Evolutionary conservation across 768 basidiomycete genomes (phyloP).

Genomic region (Podaxis carcinomalis): DNA sequence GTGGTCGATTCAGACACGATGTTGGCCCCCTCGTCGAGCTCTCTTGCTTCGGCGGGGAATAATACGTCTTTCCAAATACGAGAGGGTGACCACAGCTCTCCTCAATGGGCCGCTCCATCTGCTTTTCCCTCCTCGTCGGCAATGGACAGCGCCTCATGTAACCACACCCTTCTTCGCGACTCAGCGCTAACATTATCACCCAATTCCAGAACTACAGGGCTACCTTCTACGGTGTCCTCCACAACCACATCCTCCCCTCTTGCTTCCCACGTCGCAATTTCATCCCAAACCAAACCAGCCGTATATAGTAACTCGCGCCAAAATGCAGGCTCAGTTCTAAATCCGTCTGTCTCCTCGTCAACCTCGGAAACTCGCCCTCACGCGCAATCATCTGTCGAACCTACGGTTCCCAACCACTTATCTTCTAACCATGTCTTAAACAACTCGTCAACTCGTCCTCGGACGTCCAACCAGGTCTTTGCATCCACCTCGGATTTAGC

Average conservation of each 20-base stretch:
- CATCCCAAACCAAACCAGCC: conserved; percentile 29
- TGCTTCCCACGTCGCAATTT: conserved; percentile 46
- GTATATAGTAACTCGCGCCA: conserved; percentile 31
- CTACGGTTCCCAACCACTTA: conserved; percentile 49
- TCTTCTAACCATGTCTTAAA: conserved; percentile 57
- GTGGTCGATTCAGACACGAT: conserved; percentile 12
- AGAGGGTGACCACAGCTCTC: conserved; percentile 18
- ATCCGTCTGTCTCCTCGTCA: conserved; percentile 38
- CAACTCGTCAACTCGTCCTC: conserved; percentile 48
- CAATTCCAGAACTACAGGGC: conserved; percentile 54
- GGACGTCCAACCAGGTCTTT: conserved; percentile 66
- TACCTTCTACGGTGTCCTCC: conserved; percentile 44
- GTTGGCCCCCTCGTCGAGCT: conserved; percentile 19
- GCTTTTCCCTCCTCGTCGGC: conserved; percentile 13
- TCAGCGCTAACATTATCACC: conserved; percentile 47
- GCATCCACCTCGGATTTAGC: conserved; percentile 63
- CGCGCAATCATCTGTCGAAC: conserved; percentile 47
- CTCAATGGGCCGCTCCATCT: conserved; percentile 18
- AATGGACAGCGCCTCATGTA: conserved; percentile 14
- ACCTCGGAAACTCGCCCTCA: conserved; percentile 31
- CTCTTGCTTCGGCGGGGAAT: conserved; percentile 17
- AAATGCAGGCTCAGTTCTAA: conserved; percentile 46
- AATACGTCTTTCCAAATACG: conserved; percentile 19
- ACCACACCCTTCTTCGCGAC: conserved; percentile 28
- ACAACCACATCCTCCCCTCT: conserved; percentile 21